Evolutionary conservation across 2,329 filamentous ascomycete species (phyloP), one percentile per base, ranked within the genome.

Genomic region (Herpotrichia juniperi): DNA sequence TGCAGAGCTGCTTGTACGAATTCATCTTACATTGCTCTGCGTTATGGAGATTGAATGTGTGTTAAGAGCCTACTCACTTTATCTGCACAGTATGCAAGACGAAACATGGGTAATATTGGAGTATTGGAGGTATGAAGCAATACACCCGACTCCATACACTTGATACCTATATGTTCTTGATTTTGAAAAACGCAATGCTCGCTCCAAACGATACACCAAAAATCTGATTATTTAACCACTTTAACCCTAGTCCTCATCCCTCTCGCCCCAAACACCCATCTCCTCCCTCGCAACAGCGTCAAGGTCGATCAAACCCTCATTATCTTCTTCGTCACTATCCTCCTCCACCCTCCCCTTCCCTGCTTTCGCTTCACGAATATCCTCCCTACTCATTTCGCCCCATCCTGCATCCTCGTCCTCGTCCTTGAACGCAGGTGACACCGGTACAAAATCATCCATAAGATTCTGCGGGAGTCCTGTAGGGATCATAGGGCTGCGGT

Each of bases 231-330:
- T 14, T 14, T 16, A 28, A 25, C 28, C 11, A 28, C 25, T 30
- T 24, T 14, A 24, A 19, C 34, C 9, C n/a, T 3, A 34, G 16
- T 49, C 34, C 26, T 67, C 66, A 42, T 68, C 67, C 22, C 61
- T 56, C 30, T 69, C 66, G 2, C 68, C 68, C 70, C 70, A 73
- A 48, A 72, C 70, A 24, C 68, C 69, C 49, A 64, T 67, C 60
- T 72, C 70, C 50, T 72, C 68, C 43, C 63, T 63, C 22, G 68
- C 68, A 16, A 72, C 69, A 30, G 57, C 68, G 58, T 73, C 69
- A 14, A 72, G 40, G 63, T 72, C 69, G 30, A 71, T 54, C 50
- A 72, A 46, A 1, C 55, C 62, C 9, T 51, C 59, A 0, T 58
- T 63, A 22, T 61, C 54, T 14, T 54, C 64, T 25, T 61, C 59